phyloP scores from a whole-genome alignment of 257 asterid genomes.

The Leptodermis oblonga region DNA sequence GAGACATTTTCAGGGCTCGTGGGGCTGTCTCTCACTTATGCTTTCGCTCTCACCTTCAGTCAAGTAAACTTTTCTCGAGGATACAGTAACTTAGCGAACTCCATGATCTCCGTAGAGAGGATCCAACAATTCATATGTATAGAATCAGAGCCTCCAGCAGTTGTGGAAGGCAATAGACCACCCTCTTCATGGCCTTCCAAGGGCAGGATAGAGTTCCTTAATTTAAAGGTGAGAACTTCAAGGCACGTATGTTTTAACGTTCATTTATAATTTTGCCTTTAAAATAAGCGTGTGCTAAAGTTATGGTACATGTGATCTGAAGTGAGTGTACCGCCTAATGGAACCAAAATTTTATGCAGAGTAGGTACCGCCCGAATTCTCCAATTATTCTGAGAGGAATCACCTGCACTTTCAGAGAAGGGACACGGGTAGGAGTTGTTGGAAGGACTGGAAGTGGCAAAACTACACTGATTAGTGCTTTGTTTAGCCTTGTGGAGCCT shows the following conservation, averaged over 20 bases:
- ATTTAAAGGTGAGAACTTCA: conserved; percentile 63
- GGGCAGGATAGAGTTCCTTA: conserved; percentile 53
- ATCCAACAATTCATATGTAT: conserved; percentile 69
- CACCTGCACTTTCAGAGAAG: conserved; percentile 66
- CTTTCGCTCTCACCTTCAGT: conserved; percentile 44
- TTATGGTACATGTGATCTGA: too few relatives aligned
- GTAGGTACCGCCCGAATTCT: conserved; percentile 65
- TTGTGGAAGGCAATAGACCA: conserved; percentile 51
- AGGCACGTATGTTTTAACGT: too few relatives aligned
- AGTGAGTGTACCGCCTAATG: too few relatives aligned
- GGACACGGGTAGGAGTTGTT: too few relatives aligned
- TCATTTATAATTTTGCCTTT: too few relatives aligned
- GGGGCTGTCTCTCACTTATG: conserved; percentile 75
- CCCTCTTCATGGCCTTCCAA: too few relatives aligned
- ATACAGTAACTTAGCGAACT: conserved; percentile 57
- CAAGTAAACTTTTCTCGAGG: conserved; percentile 59
- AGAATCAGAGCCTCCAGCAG: conserved; percentile 59
- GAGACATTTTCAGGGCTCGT: conserved; percentile 82
- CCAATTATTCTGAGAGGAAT: conserved; percentile 69
- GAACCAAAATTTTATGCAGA: too few relatives aligned
- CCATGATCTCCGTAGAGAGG: conserved; percentile 67
- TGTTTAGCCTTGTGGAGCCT: conserved; percentile 84
- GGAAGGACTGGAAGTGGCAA: too few relatives aligned
- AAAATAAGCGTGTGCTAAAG: too few relatives aligned
- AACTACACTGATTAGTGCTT: conserved; percentile 66